phyloP scores from a whole-genome alignment of 2,329 filamentous ascomycete species.

The Grosmannia clavigera region DNA sequence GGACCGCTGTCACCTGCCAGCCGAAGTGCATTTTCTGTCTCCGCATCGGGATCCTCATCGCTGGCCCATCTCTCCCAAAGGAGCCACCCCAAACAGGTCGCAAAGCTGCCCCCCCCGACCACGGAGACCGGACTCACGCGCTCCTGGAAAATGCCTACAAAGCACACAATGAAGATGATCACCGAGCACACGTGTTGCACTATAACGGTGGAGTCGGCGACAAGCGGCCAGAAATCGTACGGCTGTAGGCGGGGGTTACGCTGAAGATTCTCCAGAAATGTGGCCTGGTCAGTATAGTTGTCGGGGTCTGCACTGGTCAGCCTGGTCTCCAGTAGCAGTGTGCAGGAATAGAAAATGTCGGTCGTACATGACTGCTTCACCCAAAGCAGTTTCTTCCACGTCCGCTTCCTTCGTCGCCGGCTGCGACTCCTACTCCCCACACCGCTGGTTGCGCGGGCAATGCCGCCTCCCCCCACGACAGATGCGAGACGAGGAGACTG shows the following conservation, averaged over 20 bases:
- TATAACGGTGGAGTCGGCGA: conserved; percentile 90
- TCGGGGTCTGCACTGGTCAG: conserved; percentile 58
- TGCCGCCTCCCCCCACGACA: neutral
- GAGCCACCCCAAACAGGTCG: conserved; percentile 78
- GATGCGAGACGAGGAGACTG: conserved; percentile 1
- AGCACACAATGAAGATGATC: conserved; percentile 87
- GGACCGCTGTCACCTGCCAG: neutral
- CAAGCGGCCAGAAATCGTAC: conserved; percentile 96
- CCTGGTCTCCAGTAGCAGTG: neutral
- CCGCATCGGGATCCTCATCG: conserved; percentile 28
- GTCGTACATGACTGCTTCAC: conserved; percentile 78
- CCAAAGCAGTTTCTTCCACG: conserved; percentile 96
- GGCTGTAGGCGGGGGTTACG: conserved; percentile 85
- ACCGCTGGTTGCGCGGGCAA: conserved; percentile 19
- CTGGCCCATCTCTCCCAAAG: conserved; percentile 87
- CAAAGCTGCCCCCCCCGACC: conserved; percentile 70
- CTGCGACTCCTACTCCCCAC: conserved; percentile 50
- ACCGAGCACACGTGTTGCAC: conserved; percentile 95
- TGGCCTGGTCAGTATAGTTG: conserved; percentile 95
- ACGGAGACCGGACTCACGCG: conserved; percentile 83
- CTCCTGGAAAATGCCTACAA: conserved; percentile 78
- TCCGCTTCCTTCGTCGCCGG: conserved; percentile 50
- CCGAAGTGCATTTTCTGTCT: neutral
- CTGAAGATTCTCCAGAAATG: conserved; percentile 91
- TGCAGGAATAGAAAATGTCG: neutral